These are phyloP conservation scores for Nemania serpens DNA, from an alignment of 2,329 filamentous ascomycete genomes.

Conservation along the genomic window DNA sequence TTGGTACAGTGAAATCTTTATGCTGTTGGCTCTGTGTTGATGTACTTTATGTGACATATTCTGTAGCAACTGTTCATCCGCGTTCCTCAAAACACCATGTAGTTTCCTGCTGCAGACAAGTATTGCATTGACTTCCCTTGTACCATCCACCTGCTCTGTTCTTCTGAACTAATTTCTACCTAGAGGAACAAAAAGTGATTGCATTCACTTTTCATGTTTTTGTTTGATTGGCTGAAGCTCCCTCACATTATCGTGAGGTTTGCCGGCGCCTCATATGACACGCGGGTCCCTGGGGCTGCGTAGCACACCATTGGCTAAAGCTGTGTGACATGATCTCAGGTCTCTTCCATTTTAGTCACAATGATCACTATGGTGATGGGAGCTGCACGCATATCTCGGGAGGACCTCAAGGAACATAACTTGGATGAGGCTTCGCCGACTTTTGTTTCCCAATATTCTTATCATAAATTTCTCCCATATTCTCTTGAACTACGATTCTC, in stretches of 20 bases:
- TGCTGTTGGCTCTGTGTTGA: background rate
- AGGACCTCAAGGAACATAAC: too few species aligned
- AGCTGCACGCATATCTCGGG: too few species aligned
- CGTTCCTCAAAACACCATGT: background rate
- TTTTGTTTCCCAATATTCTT: too few species aligned
- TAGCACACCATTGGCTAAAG: background rate
- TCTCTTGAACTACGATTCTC: background rate
- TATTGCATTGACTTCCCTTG: background rate
- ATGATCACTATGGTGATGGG: too few species aligned
- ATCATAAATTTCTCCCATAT: background rate
- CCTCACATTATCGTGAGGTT: constrained; percentile 1
- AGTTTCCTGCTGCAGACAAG: background rate
- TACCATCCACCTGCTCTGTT: background rate
- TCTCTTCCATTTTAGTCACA: too few species aligned
- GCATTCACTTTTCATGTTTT: too few species aligned
- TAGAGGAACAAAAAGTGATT: too few species aligned
- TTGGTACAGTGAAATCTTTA: too few species aligned
- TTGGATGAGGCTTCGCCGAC: too few species aligned
- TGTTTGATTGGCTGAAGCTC: background rate
- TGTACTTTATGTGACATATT: background rate
- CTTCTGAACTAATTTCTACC: background rate
- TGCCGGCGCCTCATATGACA: background rate
- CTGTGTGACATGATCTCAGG: background rate
- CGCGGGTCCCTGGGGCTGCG: background rate
- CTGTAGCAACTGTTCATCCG: background rate